These are phyloP conservation scores for Mycogone perniciosa DNA, from an alignment of 2,329 filamentous ascomycete genomes.

Conservation along the genomic window DNA sequence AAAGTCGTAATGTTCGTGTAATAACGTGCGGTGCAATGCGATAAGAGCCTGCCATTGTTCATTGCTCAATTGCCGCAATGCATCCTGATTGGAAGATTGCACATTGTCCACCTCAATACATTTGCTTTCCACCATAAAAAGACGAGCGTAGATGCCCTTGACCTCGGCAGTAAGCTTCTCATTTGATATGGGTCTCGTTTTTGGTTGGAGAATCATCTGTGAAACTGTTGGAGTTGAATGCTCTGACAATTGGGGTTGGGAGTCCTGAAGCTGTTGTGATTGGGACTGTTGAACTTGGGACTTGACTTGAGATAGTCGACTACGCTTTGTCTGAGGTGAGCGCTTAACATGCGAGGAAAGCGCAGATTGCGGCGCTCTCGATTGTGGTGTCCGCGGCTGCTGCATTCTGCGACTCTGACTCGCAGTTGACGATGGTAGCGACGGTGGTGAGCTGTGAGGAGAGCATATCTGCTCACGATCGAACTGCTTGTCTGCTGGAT, in stretches of 20 bases:
- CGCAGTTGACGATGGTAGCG: constrained; percentile 10
- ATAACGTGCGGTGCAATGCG: constrained; percentile 67
- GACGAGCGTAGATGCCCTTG: constrained; percentile 71
- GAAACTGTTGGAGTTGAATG: not conserved
- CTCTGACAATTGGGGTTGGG: too few species aligned
- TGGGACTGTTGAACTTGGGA: too few species aligned
- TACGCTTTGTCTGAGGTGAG: too few species aligned
- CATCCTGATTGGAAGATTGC: not conserved
- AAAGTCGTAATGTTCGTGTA: constrained; percentile 78
- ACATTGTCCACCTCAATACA: constrained; percentile 68
- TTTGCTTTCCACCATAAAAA: constrained; percentile 79
- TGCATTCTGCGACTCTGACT: constrained; percentile 14
- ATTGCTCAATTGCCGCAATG: constrained; percentile 42
- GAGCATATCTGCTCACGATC: constrained; percentile 20
- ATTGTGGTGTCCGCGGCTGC: constrained; percentile 8
- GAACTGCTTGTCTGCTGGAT: too few species aligned
- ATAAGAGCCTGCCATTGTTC: constrained; percentile 82
- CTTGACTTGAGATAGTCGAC: too few species aligned
- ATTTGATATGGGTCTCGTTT: constrained; percentile 63
- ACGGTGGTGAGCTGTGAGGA: constrained; percentile 17
- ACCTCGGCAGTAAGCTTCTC: constrained; percentile 74
- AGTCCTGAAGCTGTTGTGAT: not conserved
- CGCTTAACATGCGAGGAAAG: too few species aligned
- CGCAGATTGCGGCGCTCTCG: not conserved
- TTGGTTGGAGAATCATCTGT: constrained; percentile 35